Evolutionary conservation across 805 yeast species (phyloP).

Genomic region (Saccharomycopsis sp.): DNA sequence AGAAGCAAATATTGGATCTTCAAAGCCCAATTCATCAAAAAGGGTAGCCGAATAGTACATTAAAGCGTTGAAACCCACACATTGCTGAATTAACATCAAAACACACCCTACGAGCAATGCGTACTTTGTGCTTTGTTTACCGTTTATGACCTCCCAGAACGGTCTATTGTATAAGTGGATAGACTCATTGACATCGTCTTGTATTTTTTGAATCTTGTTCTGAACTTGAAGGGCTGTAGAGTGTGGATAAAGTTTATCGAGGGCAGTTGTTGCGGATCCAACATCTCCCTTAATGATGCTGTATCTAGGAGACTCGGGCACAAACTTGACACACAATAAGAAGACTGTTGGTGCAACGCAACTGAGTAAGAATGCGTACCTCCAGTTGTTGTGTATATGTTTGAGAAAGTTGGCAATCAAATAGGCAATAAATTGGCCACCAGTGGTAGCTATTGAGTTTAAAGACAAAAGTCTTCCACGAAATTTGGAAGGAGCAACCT

Average conservation of each 20-base stretch:
- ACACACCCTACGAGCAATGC: conserved; percentile 44
- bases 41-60: conserved; percentile 57
- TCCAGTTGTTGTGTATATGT: conserved; percentile 30
- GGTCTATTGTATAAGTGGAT: conserved; percentile 33
- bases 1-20: conserved; percentile 50
- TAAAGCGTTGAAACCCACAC: conserved; percentile 56
- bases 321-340: conserved; percentile 32
- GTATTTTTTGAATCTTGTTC: conserved; percentile 40
- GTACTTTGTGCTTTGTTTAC: conserved; percentile 27
- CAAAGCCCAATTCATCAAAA: conserved; percentile 43
- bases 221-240: conserved; percentile 37
- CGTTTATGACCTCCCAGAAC: conserved; percentile 19
- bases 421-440: conserved; percentile 43
- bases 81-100: conserved; percentile 50
- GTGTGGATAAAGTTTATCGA: conserved; percentile 39
- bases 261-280: conserved; percentile 35
- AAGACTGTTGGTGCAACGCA: conserved; percentile 38
- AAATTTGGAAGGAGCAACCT: conserved; percentile 37
- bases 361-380: conserved; percentile 34
- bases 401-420: conserved; percentile 32
- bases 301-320: conserved; percentile 49
- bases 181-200: conserved; percentile 35
- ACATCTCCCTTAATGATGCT: conserved; percentile 30
- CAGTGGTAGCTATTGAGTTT: conserved; percentile 41
- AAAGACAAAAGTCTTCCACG: conserved; percentile 35